Base-by-base conservation (phyloP, 2,329 filamentous ascomycete species). In the Albophoma yamanashiensis region DNA sequence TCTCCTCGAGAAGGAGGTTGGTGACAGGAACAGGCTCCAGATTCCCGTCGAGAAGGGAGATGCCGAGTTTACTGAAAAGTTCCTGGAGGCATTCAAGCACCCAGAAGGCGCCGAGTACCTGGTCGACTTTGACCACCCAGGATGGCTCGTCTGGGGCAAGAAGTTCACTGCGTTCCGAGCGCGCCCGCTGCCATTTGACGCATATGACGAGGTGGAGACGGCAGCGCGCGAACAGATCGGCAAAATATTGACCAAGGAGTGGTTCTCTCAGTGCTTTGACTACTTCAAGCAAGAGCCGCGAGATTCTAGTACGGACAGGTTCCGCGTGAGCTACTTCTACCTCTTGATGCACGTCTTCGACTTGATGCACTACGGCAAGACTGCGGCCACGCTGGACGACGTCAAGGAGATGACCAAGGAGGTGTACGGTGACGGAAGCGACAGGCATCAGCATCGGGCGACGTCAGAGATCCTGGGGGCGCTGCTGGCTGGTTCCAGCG, bases 231-330 rank as follows among this genome's bases (percentile, higher is more conserved):
- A 83, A 59, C 89, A 90, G 68, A 94, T 99, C 68, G 94, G 92
- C 56, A 82, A 82, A 59, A 79, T 92, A 50, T 79, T 99, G 63
- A 91, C 89, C 62, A 86, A 86, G 56, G 84, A 91, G 36, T 99
- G 94, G 95, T 87, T 97, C 66, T 83, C 84, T 52, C 88, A 88
- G 57, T 93, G 88, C 73, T 99, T 99, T 69, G 89, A 87, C 31
- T 97, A 93, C 70, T 83, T 97, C 77, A 97, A 97, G 76, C 94
- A 97, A 74, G 93, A 97, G 72, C 93, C 94, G 2, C 86, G 93
- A 53, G 93, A 97, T 70, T 75, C 85, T 0, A 82, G 82, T 5
- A 82, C 89, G 0, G 93, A 99, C 71, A 84, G 93, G 58, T 97
- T 99, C 78, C 85, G 92, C 59, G 92, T 96, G 82, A 87, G 88